Evolutionary conservation across 2,329 filamentous ascomycete species (phyloP), one percentile per base, ranked within the genome.

Genomic region (Phialocephala sp.): DNA sequence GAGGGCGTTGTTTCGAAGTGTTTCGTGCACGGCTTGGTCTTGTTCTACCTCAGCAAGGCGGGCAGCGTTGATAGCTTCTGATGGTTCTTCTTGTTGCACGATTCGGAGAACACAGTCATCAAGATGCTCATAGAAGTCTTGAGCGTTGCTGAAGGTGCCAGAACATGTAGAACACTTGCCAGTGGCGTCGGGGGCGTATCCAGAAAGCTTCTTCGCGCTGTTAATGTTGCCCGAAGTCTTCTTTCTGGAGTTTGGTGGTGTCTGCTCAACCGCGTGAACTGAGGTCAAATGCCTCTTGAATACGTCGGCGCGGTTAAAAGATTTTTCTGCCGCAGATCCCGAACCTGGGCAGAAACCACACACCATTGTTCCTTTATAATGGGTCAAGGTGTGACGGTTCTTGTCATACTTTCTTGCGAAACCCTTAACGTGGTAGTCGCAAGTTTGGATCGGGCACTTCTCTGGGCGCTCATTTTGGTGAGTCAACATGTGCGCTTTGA

Each of bases 371-470:
- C 94, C 94, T 78, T 97, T 97, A 83, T 98, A 99, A 76, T 98
- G 95, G 2, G 94, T 98, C 69, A 98, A 80, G 1, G 94, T 97
- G 77, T 99, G 95, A 14, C 95, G 84, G 78, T 98, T 98, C 84
- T 97, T 97, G 81, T 98, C 95, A 77, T 98, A 99, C 79, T 98
- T 98, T 67, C 94, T 86, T 2, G 94, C 94, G 75, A 98, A 98
- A 0, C 94, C 94, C 78, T 97, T 98, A 72, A 86, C 85, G 79
- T 97, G 91, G 77, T 97, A 98, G 74, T 97, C 93, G 82, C 94
- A 98, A 2, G 90, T 94, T 63, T 90, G 85, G 66, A 98, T 97
- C 0, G 94, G 94, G 77, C 95, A 99, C 78, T 98, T 98, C 76
- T 98, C 94, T 0, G 95, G 95, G 36, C 95, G 86, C 79, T 97